Evolutionary conservation across 2,329 filamentous ascomycete species (phyloP), one percentile per base, ranked within the genome.

Genomic region (Aspergillus latus): DNA sequence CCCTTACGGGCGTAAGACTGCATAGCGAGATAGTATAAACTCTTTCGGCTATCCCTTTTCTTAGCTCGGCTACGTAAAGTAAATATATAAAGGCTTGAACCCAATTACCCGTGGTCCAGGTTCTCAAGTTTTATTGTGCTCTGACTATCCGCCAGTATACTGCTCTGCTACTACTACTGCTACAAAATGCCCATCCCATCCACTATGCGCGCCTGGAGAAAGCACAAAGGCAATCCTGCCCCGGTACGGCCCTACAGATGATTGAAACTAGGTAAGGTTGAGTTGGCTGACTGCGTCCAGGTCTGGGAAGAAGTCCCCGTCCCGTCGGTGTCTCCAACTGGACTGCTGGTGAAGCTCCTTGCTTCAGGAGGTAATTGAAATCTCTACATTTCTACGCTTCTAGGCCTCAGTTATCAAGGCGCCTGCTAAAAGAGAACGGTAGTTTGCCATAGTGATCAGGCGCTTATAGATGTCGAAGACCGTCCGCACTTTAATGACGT

Each of bases 391-490:
- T 26, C n/a, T 29, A 29, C 28, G 30, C 1, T 36, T 21, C 21
- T 3, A 21, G 21, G 21, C 21, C 21, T 21, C 16, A 21, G 21
- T 21, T 21, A 21, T 21, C 21, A 21, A 21, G 30, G 8, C 1
- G 2, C 34, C 42, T 4, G n/a, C 36, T 16, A 51, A 49, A 7
- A 49, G 3, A 8, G 21, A 21, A 21, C 21, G 21, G n/a, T 16
- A 59, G 57, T 59, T 13, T 59, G 57, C 49, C 50, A 54, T 21
- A 59, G 57, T 37, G 57, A 59, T 16, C 54, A 59, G 39, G 50
- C 50, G 15, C 42, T 59, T 5, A 39, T 59, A 1, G 54, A 57
- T 9, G 43, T 59, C 43, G 57, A 59, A 29, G 57, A 59, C 36
- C 49, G 54, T 28, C 57, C 57, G 4, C 54, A 52, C 2, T 59